Percentiles rank a stretch among this genome's conserved stretches.
These are phyloP conservation scores for Zoysia matrella DNA, from an alignment of 202 grass and related monocot species.

Conservation along the genomic window DNA sequence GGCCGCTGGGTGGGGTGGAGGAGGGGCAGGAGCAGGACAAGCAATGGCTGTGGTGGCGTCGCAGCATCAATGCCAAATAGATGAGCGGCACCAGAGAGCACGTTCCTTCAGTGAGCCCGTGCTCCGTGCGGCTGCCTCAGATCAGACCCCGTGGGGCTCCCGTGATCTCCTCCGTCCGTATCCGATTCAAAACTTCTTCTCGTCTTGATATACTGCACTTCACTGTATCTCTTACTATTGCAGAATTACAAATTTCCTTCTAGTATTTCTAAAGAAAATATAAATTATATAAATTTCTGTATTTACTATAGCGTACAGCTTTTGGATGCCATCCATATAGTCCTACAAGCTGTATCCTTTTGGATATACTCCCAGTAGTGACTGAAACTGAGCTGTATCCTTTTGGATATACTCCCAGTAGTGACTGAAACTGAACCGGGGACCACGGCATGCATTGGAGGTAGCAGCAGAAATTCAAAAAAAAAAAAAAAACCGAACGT, in stretches of 20 bases:
- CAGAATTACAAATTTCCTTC: not conserved
- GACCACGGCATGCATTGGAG: not conserved
- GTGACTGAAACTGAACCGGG: not conserved
- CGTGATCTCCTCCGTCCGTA: constrained; percentile 23
- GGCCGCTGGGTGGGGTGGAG: not conserved
- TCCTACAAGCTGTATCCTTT: too few species aligned
- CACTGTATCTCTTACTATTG: not conserved
- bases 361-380: too few species aligned
- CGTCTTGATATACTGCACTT: too few species aligned
- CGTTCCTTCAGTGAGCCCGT: not conserved
- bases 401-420: too few species aligned
- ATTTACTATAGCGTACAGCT: too few species aligned
- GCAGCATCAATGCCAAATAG: constrained; percentile 35
- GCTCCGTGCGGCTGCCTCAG: not conserved
- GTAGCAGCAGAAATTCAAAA: not conserved
- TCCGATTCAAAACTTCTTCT: too few species aligned
- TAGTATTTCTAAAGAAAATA: too few species aligned
- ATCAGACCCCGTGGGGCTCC: not conserved
- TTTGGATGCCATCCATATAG: too few species aligned
- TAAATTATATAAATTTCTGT: too few species aligned
- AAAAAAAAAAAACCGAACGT: not conserved
- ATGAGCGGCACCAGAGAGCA: constrained; percentile 19
- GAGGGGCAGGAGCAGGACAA: not conserved
- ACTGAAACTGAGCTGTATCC: too few species aligned
- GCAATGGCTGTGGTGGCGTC: not conserved